Evolutionary conservation across 805 yeast species (phyloP), one percentile per base, ranked within the genome.

Genomic region (Kodamaea jinghongensis): DNA sequence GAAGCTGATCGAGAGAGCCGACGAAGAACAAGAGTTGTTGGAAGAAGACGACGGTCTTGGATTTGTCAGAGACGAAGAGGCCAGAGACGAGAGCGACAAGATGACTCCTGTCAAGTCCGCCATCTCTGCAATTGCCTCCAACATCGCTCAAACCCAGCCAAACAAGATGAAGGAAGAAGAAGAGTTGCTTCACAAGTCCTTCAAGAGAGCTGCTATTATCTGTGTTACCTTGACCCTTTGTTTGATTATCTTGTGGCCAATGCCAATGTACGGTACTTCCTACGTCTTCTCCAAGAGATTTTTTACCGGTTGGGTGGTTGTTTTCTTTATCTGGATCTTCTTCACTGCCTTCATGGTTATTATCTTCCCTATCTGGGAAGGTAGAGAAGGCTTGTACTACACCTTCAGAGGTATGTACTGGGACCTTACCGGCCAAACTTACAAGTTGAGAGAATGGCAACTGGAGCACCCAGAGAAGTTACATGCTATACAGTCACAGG

Each of bases 231-330:
- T 86, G 49, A 79, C 87, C 4, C 49, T 86, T 6, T 70, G 82
- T 34, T 65, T 88, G 36, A 63, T 88, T 23, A 73, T 89, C 17
- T 54, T 88, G 22, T 87, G 95, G 93, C 96, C 96, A 53, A 85
- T 88, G 88, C 96, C 96, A 48, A 83, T 89, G 93, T 88, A 83
- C 59, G 96, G 96, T 23, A 56, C 83, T 4, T 73, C 76, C 3
- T 88, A 88, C 55, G 70, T 88, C 29, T 89, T 88, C 63, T 78
- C 86, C 38, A 81, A 77, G 59, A 62, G 60, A 41, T 86, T 86
- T 65, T 89, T 88, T 62, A 85, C 93, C 5, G 96, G 96, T 32
- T 89, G 96, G 96, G 76, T 89, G 35, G 78, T 73, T 27, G 95
- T 88, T 22, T 79, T 83, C 43, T 78, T 89, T 38, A 78, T 87